phyloP scores from a whole-genome alignment of 305 asterid species.

The Fraxinus sp. region DNA sequence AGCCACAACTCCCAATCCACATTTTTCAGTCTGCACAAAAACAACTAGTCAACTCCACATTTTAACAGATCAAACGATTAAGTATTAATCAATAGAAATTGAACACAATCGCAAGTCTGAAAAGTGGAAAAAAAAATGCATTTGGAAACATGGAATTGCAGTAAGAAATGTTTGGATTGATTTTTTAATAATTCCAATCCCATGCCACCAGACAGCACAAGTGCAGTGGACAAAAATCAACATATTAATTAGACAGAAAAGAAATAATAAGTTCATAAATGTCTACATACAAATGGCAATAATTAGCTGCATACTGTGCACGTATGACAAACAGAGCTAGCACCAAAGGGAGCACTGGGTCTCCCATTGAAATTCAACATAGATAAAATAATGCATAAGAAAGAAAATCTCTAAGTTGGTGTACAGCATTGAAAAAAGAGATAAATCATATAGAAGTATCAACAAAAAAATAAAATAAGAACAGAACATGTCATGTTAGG shows the following conservation, averaged over 20 bases:
- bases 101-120: background rate
- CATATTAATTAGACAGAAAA: background rate
- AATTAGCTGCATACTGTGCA: background rate
- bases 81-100: background rate
- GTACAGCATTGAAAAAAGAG: background rate
- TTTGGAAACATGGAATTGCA: background rate
- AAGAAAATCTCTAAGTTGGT: slow-evolving; percentile 1
- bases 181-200: background rate
- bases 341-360: slow-evolving; percentile 9
- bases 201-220: background rate
- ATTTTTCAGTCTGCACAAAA: slow-evolving; percentile 84
- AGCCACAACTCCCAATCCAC: slow-evolving; percentile 93
- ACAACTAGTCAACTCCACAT: slow-evolving; percentile 20
- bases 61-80: background rate
- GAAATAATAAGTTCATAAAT: background rate
- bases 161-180: background rate
- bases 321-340: background rate
- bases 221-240: background rate
- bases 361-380: background rate
- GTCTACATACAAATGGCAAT: background rate
- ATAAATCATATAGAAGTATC: background rate
- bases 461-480: background rate
- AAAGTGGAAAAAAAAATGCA: background rate
- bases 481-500: background rate
- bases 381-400: background rate